Conservation (phyloP, 805 yeast species). For the Debaryomyces tyrocola region DNA sequence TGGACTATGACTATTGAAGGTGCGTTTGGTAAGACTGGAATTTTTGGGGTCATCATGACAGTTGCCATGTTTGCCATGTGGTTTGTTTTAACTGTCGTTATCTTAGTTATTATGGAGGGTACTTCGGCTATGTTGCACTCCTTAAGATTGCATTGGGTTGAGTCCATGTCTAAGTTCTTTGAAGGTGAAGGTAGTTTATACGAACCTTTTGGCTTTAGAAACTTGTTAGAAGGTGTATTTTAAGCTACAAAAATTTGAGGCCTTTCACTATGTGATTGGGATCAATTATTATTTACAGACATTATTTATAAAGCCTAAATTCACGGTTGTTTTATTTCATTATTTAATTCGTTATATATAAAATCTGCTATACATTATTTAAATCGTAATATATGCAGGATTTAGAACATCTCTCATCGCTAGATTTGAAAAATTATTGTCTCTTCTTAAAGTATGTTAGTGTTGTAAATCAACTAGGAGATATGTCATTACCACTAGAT, state of each 20-base stretch:
- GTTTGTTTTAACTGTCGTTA: slow-evolving; percentile 88
- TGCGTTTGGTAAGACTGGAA: slow-evolving; percentile 68
- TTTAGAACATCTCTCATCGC: slow-evolving; percentile 3
- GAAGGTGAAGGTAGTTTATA: slow-evolving; percentile 95
- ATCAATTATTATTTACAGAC: background rate
- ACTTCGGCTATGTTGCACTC: slow-evolving; percentile 99
- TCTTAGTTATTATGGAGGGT: slow-evolving; percentile 96
- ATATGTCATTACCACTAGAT: slow-evolving; percentile 11
- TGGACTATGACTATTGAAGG: slow-evolving; percentile 93
- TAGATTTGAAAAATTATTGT: slow-evolving; percentile 1
- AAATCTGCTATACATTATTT: background rate
- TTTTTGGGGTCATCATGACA: slow-evolving; percentile 67
- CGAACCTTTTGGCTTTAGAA: slow-evolving; percentile 77
- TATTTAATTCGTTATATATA: background rate
- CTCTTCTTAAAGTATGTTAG: background rate
- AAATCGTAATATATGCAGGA: background rate
- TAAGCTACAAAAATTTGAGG: slow-evolving; percentile 3
- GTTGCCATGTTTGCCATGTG: slow-evolving; percentile 89
- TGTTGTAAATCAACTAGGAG: background rate
- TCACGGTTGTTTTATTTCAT: background rate
- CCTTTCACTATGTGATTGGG: background rate
- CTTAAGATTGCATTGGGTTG: slow-evolving; percentile 99
- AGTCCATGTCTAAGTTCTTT: slow-evolving; percentile 96
- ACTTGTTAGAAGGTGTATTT: slow-evolving; percentile 24
- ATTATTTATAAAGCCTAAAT: background rate